Evolutionary conservation across 305 asterid species (phyloP), one percentile per base, ranked within the genome.

Genomic region (Fraxinus nigra): DNA sequence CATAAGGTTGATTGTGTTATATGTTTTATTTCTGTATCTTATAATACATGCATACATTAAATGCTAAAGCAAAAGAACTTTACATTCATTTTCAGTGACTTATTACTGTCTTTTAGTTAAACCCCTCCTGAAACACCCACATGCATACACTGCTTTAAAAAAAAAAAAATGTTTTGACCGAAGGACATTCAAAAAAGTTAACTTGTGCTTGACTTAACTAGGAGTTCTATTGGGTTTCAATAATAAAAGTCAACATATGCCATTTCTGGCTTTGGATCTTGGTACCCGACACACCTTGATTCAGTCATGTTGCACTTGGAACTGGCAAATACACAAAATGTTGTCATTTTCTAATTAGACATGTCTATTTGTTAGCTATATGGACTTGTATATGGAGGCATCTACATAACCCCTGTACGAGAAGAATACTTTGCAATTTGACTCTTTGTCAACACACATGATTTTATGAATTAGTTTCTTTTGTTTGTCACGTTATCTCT

Each of bases 1-100:
- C 81, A 43, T 83, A 86, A 93, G 97, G 99, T 95, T 76, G 43
- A 87, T 77, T 34, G 78, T 51, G 61, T 34, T 81, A 76, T 43
- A 78, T 74, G 54, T 61, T 79, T 85, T 73, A 59, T 56, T 77
- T 48, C 69, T 61, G 13, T 22, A 61, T 61, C 33, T 22, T 61
- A 61, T 61, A 61, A 22, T 8, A 14, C 33, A 8, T 61, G 70
- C 70, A 61, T 61, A 22, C 70, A 61, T 61, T 61, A 61, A 61
- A 61, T 20, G 70, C 5, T 61, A 61, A 61, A 56, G 28, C 28
- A 18, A 20, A 56, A 61, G 69, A 59, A 20, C 69, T 7, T 59
- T 59, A 59, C 13, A 7, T 61, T 61, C 70, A 22, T 22, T 61
- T 61, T 20, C 30, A 8, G 22, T 61, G 70, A 22, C 70, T 61